Percentiles rank a stretch among this genome's conserved stretches.
Evolutionary conservation across 805 yeast genomes (phyloP).

Genomic region (Saturnispora gosingensis): DNA sequence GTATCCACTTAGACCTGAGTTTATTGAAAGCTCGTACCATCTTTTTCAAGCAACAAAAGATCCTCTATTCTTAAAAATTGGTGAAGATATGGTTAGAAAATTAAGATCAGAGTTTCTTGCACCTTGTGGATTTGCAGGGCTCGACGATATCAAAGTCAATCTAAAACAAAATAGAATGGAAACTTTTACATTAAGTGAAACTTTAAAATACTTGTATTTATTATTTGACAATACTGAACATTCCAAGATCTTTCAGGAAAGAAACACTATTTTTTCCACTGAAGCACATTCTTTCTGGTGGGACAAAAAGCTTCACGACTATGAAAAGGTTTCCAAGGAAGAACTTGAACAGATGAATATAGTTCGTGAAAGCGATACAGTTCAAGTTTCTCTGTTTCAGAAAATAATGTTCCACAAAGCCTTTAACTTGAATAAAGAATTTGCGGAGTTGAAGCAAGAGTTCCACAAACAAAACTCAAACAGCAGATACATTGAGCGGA

Average conservation of each 20-base stretch:
- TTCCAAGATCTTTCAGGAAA: constrained; percentile 15
- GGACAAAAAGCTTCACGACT: constrained; percentile 26
- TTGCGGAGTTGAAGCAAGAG: constrained; percentile 11
- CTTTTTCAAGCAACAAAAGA: constrained; percentile 78
- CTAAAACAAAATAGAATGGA: constrained; percentile 77
- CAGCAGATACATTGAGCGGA: neutral
- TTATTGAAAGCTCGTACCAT: constrained; percentile 80
- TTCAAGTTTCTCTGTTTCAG: constrained; percentile 1
- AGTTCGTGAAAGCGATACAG: constrained; percentile 1
- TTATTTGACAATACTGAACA: constrained; percentile 50
- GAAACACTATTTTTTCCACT: constrained; percentile 54
- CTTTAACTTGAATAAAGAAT: constrained; percentile 11
- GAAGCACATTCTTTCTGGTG: constrained; percentile 91
- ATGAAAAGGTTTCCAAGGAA: constrained; percentile 15
- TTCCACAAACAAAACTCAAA: constrained; percentile 3
- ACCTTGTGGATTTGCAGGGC: constrained; percentile 75
- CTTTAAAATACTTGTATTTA: constrained; percentile 72
- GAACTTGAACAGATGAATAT: constrained; percentile 10
- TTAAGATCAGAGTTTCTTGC: constrained; percentile 44
- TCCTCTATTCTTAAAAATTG: constrained; percentile 72
- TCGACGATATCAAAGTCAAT: constrained; percentile 57
- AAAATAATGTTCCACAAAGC: neutral
- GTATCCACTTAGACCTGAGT: constrained; percentile 92
- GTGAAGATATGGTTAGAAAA: constrained; percentile 52
- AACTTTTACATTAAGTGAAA: constrained; percentile 80